Evolutionary conservation across 2,329 filamentous ascomycete species (phyloP).

Genomic region (Celoporthe dispersa): DNA sequence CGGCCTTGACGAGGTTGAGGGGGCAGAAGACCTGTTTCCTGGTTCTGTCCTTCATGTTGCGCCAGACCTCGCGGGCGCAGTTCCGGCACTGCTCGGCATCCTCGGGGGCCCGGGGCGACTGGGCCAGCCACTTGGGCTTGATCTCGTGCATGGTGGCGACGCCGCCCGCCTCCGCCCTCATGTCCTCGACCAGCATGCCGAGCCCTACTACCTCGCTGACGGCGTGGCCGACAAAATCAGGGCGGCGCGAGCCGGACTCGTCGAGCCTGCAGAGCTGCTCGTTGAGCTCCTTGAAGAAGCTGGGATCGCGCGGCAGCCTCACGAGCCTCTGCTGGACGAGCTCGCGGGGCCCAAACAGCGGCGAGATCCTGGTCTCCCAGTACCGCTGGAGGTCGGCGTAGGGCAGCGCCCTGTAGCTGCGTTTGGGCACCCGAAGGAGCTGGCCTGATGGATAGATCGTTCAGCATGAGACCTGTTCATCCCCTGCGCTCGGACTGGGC

Average conservation of each 20-base stretch:
- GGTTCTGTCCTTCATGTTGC: slow-evolving; percentile 37
- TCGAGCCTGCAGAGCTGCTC: slow-evolving; percentile 56
- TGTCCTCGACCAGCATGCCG: slow-evolving; percentile 75
- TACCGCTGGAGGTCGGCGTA: slow-evolving; percentile 47
- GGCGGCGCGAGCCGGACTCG: slow-evolving; percentile 39
- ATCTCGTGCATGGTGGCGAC: slow-evolving; percentile 64
- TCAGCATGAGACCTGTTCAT: slow-evolving; percentile 15
- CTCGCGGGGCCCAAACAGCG: slow-evolving; percentile 57
- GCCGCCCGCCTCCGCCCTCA: slow-evolving; percentile 49
- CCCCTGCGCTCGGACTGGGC: too few relatives aligned
- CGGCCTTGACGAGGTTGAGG: slow-evolving; percentile 57
- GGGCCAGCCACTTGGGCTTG: slow-evolving; percentile 83
- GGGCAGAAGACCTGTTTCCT: slow-evolving; percentile 58
- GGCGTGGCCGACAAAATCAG: slow-evolving; percentile 53
- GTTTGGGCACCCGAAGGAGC: slow-evolving; percentile 66
- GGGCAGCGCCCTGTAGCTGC: slow-evolving; percentile 52
- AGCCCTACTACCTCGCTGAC: slow-evolving; percentile 58
- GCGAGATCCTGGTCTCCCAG: slow-evolving; percentile 57
- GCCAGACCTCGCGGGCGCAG: slow-evolving; percentile 62
- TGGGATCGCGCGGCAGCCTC: slow-evolving; percentile 44
- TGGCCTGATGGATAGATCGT: slow-evolving; percentile 44
- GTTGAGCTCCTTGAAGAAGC: slow-evolving; percentile 55
- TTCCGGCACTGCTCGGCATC: slow-evolving; percentile 71
- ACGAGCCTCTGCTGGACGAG: slow-evolving; percentile 62
- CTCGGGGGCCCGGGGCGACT: slow-evolving; percentile 72